Base-by-base conservation (phyloP, 495 filamentous ascomycete species). In the Aspergillus biplanus region DNA sequence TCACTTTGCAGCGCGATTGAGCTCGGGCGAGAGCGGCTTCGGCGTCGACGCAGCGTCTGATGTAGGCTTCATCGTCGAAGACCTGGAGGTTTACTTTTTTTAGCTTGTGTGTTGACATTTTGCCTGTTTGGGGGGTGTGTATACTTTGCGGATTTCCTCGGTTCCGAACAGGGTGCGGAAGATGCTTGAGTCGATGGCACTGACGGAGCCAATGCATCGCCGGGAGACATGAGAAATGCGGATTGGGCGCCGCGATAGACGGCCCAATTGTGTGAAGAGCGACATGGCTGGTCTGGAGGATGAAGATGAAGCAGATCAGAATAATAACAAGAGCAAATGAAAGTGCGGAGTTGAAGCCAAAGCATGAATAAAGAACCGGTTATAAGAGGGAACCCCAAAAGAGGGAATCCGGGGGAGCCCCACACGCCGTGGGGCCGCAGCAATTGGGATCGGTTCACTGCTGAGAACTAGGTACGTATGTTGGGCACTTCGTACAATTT, bases 81-180 rank as follows among this genome's bases (percentile, higher is more conserved):
- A 75, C 63, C 67, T 69, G 35, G 8, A 63, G 60, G 32, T n/a
- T 13, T 27, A 18, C 16, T 55, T n/a, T 57, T 18, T 44, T 44
- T 55, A 15, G 2, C 7, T 54, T 37, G 27, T 16, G 46, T 18
- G 37, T 31, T 56, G 31, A 52, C 2, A 2, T 27, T 27, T 27
- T 27, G 21, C 21, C 21, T 27, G 21, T 27, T 27, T 27, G 59
- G 56, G 18, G 12, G 61, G 44, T 27, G 7, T 6, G 39, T 44
- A 44, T 53, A 83, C 76, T 63, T 78, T 78, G 21, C 82, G 75
- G 57, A 83, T 82, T 57, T 82, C 80, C 8, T 82, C 78, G 12
- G 82, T 83, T 3, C 81, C 81, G 64, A 83, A 83, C 0, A 84
- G 64, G 1, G 74, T 79, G 7, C 76, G 72, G 64, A 84, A 84